A percentile compares a stretch with the other conserved stretches of the same genome.
phyloP scores from a whole-genome alignment of 192 early-diverging fungal genomes.

The Entophlyctis helioformis region DNA sequence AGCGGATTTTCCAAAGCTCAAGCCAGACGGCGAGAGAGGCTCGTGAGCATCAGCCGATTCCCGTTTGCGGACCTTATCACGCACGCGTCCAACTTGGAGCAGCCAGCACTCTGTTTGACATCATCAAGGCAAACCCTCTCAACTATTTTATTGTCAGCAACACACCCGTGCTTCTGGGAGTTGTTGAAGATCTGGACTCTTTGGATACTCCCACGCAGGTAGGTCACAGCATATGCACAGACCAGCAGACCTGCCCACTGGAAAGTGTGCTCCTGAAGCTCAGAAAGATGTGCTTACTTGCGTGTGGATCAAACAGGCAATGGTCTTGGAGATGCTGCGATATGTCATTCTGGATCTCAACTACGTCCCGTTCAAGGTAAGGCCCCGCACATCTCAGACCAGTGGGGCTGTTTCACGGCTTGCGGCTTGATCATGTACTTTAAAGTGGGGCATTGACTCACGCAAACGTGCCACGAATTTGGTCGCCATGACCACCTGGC shows the following conservation, averaged over 20 bases:
- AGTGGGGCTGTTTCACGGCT: neutral
- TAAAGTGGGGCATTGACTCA: constrained; percentile 34
- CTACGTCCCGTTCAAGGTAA: constrained; percentile 46
- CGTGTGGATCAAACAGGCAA: neutral
- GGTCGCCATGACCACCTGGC: neutral
- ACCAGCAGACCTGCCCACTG: too few relatives aligned
- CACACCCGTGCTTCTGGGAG: constrained; percentile 30
- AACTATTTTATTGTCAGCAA: constrained; percentile 48
- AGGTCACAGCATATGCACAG: too few relatives aligned
- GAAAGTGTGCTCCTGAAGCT: too few relatives aligned
- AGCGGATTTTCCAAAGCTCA: too few relatives aligned
- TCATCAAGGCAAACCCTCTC: constrained; percentile 34
- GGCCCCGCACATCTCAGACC: neutral
- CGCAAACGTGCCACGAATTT: constrained; percentile 32
- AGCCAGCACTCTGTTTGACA: neutral
- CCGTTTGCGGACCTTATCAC: too few relatives aligned
- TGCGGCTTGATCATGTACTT: neutral
- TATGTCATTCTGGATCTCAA: constrained; percentile 45
- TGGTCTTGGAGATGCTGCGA: constrained; percentile 34
- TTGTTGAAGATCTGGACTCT: constrained; percentile 40
- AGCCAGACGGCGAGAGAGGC: too few relatives aligned
- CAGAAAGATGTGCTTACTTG: too few relatives aligned
- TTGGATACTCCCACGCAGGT: constrained; percentile 28
- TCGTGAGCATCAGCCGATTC: too few relatives aligned
- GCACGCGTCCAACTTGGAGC: too few relatives aligned